Evolutionary conservation across 257 asterid genomes (phyloP).

Genomic region (Plantago elongata): DNA sequence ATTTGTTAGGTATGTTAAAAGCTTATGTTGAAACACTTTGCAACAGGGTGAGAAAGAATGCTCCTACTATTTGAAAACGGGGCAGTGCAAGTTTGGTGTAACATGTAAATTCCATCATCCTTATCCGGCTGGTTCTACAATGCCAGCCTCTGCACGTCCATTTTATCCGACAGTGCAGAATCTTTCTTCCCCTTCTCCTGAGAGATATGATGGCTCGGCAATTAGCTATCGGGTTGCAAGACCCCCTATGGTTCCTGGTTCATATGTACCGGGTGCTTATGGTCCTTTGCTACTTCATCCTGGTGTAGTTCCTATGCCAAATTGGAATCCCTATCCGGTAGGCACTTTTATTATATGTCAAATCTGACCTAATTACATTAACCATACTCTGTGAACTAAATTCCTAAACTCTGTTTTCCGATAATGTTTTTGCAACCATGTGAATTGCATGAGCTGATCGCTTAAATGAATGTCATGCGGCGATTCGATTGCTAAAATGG

Average conservation of each 20-base stretch:
- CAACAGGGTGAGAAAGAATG: slow-evolving; percentile 81
- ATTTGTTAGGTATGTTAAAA: background rate
- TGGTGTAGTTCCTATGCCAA: slow-evolving; percentile 65
- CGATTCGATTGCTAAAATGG: background rate
- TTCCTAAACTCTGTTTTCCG: background rate
- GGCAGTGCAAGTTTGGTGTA: slow-evolving; percentile 89
- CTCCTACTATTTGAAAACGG: slow-evolving; percentile 95
- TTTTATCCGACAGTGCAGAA: slow-evolving; percentile 84
- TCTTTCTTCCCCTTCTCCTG: slow-evolving; percentile 54
- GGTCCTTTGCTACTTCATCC: slow-evolving; percentile 71
- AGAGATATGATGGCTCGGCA: slow-evolving; percentile 40
- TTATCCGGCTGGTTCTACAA: slow-evolving; percentile 65
- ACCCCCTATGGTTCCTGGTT: slow-evolving; percentile 65
- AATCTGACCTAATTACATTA: background rate
- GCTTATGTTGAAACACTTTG: slow-evolving; percentile 11
- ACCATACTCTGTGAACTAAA: background rate
- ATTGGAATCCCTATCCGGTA: slow-evolving; percentile 80
- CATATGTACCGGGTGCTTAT: slow-evolving; percentile 65
- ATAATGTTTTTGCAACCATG: background rate
- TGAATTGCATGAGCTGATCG: background rate
- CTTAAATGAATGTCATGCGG: background rate
- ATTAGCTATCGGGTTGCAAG: slow-evolving; percentile 53
- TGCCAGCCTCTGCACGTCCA: slow-evolving; percentile 77
- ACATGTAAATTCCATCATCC: slow-evolving; percentile 94
- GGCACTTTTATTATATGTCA: slow-evolving; percentile 13